A percentile compares a stretch with the other conserved stretches of the same genome.
phyloP scores from a whole-genome alignment of 495 filamentous ascomycete species.

The Talaromyces proteolyticus region DNA sequence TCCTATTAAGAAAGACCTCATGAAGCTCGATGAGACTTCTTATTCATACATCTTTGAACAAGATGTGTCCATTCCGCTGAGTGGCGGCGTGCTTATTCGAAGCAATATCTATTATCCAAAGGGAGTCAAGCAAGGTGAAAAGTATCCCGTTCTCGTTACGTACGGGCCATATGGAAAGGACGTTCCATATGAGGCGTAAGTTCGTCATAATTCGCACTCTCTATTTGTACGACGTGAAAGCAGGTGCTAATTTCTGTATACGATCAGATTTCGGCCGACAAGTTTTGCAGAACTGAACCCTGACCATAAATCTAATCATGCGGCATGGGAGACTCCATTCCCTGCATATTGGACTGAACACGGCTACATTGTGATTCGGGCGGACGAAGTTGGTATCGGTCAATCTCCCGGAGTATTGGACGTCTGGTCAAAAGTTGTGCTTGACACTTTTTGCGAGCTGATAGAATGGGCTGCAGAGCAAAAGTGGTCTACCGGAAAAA shows the following conservation, averaged over 20 bases:
- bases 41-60: too few relatives aligned
- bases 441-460: conserved; percentile 52
- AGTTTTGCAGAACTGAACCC: conserved; percentile 39
- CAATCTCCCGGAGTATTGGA: conserved; percentile 53
- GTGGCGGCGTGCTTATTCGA: too few relatives aligned
- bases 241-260: too few relatives aligned
- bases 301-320: conserved; percentile 37
- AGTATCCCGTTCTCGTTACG: conserved; percentile 45
- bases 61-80: too few relatives aligned
- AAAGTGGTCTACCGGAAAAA: conserved; percentile 53
- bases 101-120: conserved; percentile 9
- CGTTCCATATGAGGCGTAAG: conserved; percentile 37
- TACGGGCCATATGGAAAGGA: conserved; percentile 58
- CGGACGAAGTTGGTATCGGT: conserved; percentile 52
- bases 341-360: conserved; percentile 55
- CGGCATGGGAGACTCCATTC: conserved; percentile 59
- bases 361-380: conserved; percentile 54
- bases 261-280: too few relatives aligned
- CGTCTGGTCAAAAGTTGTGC: conserved; percentile 51
- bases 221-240: too few relatives aligned
- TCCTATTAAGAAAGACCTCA: too few relatives aligned
- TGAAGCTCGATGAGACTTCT: too few relatives aligned
- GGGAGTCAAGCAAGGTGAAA: background rate
- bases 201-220: background rate
- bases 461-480: conserved; percentile 59